Evolutionary conservation across 768 basidiomycete genomes (phyloP), one percentile per base, ranked within the genome.

Genomic region (Leccinum obscurum): DNA sequence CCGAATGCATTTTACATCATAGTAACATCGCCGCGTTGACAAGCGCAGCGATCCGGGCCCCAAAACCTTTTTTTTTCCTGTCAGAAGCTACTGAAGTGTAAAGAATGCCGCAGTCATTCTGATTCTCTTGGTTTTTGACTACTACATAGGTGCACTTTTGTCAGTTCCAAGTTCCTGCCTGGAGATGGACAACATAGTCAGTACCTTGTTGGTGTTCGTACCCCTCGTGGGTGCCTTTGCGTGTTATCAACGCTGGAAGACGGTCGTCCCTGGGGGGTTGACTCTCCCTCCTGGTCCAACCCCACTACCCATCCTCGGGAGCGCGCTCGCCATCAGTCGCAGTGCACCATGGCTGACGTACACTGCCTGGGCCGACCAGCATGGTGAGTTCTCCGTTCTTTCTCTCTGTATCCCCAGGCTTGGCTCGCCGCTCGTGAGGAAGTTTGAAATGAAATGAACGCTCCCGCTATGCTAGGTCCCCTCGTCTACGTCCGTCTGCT

Each of bases 261-360:
- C 41, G 11, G 7, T 9, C 6, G 17, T 13, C 15, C 22, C 34
- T 28, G 49, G 2, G 1, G 48, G 48, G 3, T 39, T 52, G 15
- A 48, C 41, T 26, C 59, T 58, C 1, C 66, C 66, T 24, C 66
- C 66, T 10, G 66, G 66, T 13, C 66, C 66, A 8, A 8, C 24
- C 8, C 22, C 50, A 3, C 32, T 66, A 5, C 66, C 66, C 10
- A 15, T 66, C 13, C 14, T 65, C 7, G 66, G 66, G 17, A 65
- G 54, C 32, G 64, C 46, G 22, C 51, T 61, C 17, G 62, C 57
- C 9, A 26, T 66, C 28, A 34, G 60, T 48, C 46, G 41, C 24
- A 35, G 22, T 8, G 46, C 26, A 1, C 64, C 66, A 14, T 60
- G 62, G 57, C 17, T 65, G n/a, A 66, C 59, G 22, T 66, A 66